Conservation (phyloP, 2,329 filamentous ascomycete genomes). For the Geosmithia flava region DNA sequence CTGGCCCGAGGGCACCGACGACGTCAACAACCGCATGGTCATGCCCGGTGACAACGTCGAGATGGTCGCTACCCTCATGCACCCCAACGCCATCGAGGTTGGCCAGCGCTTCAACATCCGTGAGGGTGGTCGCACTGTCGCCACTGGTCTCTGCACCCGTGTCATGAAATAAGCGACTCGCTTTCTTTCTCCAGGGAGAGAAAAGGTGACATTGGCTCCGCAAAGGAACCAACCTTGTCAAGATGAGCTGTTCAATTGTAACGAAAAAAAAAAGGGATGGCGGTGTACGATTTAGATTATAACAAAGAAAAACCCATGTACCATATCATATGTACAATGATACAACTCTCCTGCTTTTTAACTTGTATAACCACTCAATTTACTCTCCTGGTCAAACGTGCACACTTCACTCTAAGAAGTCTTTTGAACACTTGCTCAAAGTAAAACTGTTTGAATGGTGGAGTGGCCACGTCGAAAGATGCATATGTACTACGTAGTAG, state of each 20-base stretch:
- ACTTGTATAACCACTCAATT: too few relatives aligned
- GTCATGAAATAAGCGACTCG: constrained; percentile 42
- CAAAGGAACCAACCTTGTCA: not conserved
- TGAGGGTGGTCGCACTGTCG: constrained; percentile 86
- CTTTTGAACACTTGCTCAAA: too few relatives aligned
- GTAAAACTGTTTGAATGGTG: too few relatives aligned
- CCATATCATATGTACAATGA: constrained; percentile 9
- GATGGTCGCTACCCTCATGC: constrained; percentile 80
- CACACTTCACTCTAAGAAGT: too few relatives aligned
- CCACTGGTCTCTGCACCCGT: constrained; percentile 70
- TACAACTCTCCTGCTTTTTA: too few relatives aligned
- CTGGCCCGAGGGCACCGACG: constrained; percentile 76
- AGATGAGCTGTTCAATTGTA: constrained; percentile 2
- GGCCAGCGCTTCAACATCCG: constrained; percentile 97
- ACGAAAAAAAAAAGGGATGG: constrained; percentile 6
- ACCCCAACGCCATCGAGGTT: constrained; percentile 76
- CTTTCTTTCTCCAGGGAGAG: not conserved
- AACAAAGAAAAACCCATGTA: constrained; percentile 6
- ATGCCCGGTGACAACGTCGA: constrained; percentile 99
- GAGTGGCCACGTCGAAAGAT: too few relatives aligned
- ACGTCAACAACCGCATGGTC: constrained; percentile 64
- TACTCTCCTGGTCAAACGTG: too few relatives aligned
- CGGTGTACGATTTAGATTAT: constrained; percentile 5
- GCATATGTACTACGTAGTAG: too few relatives aligned
- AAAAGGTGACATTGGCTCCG: not conserved